Conservation (phyloP, 441 rosid genomes). For the Breynia disticha region DNA sequence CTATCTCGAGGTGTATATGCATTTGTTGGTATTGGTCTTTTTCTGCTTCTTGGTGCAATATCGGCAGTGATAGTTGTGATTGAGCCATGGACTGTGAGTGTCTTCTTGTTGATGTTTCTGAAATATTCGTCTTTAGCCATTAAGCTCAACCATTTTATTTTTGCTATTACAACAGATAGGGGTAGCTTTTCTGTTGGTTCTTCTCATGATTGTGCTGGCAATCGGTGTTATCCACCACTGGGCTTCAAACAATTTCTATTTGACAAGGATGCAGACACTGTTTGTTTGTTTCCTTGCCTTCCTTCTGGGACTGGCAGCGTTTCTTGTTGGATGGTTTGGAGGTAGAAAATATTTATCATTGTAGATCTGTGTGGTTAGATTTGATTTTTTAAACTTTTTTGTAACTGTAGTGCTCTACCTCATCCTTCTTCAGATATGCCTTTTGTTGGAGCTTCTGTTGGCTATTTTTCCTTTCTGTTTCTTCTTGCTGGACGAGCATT, state of each 20-base stretch:
- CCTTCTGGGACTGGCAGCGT: constrained; percentile 98
- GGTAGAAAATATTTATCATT: constrained; percentile 29
- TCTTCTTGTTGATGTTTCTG: constrained; percentile 12
- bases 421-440: constrained; percentile 56
- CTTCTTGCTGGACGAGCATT: constrained; percentile 98
- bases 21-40: constrained; percentile 83
- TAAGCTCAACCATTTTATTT: constrained; percentile 22
- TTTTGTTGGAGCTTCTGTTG: constrained; percentile 99
- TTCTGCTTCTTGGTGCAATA: constrained; percentile 94
- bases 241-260: constrained; percentile 99
- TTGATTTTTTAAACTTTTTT: background rate
- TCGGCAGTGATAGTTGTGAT: constrained; percentile 78
- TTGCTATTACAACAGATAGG: constrained; percentile 62
- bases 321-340: constrained; percentile 89
- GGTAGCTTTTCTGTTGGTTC: constrained; percentile 85
- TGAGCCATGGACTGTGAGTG: constrained; percentile 90
- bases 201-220: constrained; percentile 85
- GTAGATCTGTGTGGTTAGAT: too few species aligned
- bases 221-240: constrained; percentile 96
- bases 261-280: constrained; percentile 88
- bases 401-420: background rate
- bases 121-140: constrained; percentile 15
- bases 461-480: constrained; percentile 90
- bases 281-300: constrained; percentile 92
- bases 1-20: constrained; percentile 85